Evolutionary conservation across 257 asterid genomes (phyloP).

Genomic region (Marsdenia floribunda): DNA sequence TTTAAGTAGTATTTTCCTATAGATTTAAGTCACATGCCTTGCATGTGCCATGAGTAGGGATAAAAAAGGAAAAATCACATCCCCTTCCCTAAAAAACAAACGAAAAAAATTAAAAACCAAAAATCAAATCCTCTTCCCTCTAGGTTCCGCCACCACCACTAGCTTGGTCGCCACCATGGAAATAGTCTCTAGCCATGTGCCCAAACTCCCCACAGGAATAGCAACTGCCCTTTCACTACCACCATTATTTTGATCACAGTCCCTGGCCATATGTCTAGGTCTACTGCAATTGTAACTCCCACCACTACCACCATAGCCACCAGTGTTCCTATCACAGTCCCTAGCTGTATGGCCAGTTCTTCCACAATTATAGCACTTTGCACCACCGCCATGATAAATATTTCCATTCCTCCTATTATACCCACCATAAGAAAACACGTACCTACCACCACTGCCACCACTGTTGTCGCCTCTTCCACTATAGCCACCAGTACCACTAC

Average conservation of each 20-base stretch:
- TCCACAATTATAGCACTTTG: slow-evolving; percentile 40
- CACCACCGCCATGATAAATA: slow-evolving; percentile 26
- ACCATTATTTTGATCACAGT: neutral
- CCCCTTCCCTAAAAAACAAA: too few species aligned
- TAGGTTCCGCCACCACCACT: slow-evolving; percentile 35
- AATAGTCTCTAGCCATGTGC: slow-evolving; percentile 57
- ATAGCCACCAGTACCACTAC: slow-evolving; percentile 19
- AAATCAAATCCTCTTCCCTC: slow-evolving; percentile 32
- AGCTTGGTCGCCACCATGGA: slow-evolving; percentile 18
- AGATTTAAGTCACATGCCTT: too few species aligned
- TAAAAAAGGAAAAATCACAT: too few species aligned
- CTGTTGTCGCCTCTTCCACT: slow-evolving; percentile 23
- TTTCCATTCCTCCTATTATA: slow-evolving; percentile 24
- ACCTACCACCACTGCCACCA: slow-evolving; percentile 32
- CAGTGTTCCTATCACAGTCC: slow-evolving; percentile 29
- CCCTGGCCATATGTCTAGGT: slow-evolving; percentile 10
- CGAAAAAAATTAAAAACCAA: too few species aligned
- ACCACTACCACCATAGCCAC: slow-evolving; percentile 12
- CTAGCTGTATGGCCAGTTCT: slow-evolving; percentile 42
- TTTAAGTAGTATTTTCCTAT: too few species aligned
- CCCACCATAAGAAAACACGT: slow-evolving; percentile 31
- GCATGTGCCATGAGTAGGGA: too few species aligned
- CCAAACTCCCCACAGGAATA: slow-evolving; percentile 60
- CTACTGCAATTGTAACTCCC: slow-evolving; percentile 7
- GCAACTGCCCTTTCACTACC: slow-evolving; percentile 32